Evolutionary conservation across 345 rosid species (phyloP).

Genomic region (Brassica rapa): DNA sequence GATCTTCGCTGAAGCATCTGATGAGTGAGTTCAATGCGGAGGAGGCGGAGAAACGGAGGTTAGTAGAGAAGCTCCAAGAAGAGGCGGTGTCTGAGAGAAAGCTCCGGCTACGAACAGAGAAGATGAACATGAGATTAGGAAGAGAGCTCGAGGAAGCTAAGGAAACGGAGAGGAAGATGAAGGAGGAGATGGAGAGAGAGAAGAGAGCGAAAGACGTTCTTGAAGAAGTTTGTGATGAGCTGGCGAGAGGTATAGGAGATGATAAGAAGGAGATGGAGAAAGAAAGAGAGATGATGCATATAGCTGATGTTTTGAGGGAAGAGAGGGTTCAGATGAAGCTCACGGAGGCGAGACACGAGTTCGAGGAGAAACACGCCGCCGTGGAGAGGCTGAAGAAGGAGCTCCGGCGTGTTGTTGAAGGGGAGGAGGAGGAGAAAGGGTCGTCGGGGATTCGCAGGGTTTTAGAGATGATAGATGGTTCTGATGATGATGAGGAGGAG

Average conservation of each 20-base stretch:
- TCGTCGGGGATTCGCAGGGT: conserved; percentile 54
- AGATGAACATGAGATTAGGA: conserved; percentile 81
- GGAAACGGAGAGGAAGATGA: conserved; percentile 46
- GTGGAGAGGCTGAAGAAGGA: conserved; percentile 66
- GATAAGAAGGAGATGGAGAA: conserved; percentile 85
- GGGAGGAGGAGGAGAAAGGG: conserved; percentile 37
- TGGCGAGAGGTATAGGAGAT: conserved; percentile 75
- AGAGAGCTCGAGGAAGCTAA: conserved; percentile 66
- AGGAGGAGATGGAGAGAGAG: conserved; percentile 67
- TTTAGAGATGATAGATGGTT: conserved; percentile 47
- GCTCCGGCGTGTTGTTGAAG: conserved; percentile 62
- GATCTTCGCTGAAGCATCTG: conserved; percentile 55
- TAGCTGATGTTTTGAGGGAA: conserved; percentile 90
- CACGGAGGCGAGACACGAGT: conserved; percentile 74
- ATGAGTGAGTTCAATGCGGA: conserved; percentile 47
- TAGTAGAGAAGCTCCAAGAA: conserved; percentile 62
- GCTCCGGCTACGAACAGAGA: conserved; percentile 65
- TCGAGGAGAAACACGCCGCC: conserved; percentile 87
- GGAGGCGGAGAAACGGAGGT: conserved; percentile 60
- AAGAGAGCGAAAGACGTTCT: conserved; percentile 84
- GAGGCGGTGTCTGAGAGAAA: conserved; percentile 78
- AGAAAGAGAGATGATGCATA: conserved; percentile 94
- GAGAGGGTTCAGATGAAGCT: conserved; percentile 99
- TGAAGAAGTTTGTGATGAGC: conserved; percentile 87
- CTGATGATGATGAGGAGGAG: conserved; percentile 38